Conservation (phyloP, 192 early-diverging fungal species). For the Coemansia sp. region DNA sequence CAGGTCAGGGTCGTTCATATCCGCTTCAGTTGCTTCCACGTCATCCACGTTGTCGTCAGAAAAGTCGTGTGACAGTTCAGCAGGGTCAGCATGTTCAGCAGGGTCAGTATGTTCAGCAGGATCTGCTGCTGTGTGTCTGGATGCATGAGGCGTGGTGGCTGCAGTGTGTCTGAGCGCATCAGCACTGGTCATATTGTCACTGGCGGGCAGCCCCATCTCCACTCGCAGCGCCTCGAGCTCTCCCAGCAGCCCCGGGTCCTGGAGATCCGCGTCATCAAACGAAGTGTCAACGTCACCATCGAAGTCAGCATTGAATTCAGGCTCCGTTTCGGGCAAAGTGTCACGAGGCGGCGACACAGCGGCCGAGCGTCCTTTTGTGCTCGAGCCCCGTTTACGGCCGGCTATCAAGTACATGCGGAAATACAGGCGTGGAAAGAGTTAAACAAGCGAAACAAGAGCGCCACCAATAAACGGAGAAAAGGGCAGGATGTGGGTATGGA, state of each 20-base stretch:
- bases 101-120: too few relatives aligned
- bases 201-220: conserved; percentile 35
- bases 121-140: too few relatives aligned
- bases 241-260: conserved; percentile 44
- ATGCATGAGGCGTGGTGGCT: neutral
- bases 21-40: conserved; percentile 37
- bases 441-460: neutral
- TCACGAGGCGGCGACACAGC: neutral
- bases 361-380: neutral
- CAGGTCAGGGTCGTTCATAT: conserved; percentile 45
- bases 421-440: neutral
- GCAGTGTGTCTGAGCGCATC: neutral
- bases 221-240: conserved; percentile 40
- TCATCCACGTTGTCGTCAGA: neutral
- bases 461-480: neutral
- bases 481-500: neutral
- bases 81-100: too few relatives aligned
- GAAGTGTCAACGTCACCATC: conserved; percentile 7
- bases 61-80: neutral
- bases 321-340: neutral
- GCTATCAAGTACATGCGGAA: conserved; percentile 5
- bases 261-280: conserved; percentile 22
- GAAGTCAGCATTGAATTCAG: neutral
- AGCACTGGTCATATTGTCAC: neutral
- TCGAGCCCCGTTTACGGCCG: neutral